phyloP scores from a whole-genome alignment of 1,284 basidiomycete genomes.

The Ustilago shanxiensis region DNA sequence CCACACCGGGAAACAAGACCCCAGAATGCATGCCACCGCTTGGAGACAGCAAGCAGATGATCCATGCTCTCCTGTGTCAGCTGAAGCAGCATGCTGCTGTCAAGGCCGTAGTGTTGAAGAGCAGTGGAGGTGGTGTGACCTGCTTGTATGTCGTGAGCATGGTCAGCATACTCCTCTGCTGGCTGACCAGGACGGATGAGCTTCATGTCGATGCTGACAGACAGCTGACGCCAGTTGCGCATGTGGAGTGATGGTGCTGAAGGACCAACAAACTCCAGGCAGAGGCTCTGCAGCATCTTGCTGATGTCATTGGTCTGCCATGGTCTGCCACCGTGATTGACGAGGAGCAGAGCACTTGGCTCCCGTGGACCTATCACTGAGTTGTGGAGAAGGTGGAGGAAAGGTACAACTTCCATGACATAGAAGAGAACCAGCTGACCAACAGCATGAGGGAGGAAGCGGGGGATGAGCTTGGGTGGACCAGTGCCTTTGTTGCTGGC shows the following conservation, averaged over 20 bases:
- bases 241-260: not conserved
- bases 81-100: not conserved
- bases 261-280: not conserved
- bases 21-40: not conserved
- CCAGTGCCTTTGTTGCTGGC: constrained; percentile 1
- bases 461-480: not conserved
- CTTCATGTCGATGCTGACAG: not conserved
- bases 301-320: constrained; percentile 5
- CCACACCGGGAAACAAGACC: not conserved
- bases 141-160: not conserved
- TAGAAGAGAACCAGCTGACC: not conserved
- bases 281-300: not conserved
- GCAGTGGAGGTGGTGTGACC: constrained; percentile 1
- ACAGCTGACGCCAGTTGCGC: constrained; percentile 2
- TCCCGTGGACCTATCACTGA: not conserved
- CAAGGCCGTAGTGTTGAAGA: constrained; percentile 3
- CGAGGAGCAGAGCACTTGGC: not conserved
- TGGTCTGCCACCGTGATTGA: not conserved
- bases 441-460: not conserved
- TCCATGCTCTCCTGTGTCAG: not conserved
- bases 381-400: constrained; percentile 1
- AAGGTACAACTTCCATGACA: not conserved
- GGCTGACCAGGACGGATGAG: not conserved
- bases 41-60: not conserved
- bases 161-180: not conserved